Base-by-base conservation (phyloP, 805 yeast genomes). In the Teunomyces kruisii region DNA sequence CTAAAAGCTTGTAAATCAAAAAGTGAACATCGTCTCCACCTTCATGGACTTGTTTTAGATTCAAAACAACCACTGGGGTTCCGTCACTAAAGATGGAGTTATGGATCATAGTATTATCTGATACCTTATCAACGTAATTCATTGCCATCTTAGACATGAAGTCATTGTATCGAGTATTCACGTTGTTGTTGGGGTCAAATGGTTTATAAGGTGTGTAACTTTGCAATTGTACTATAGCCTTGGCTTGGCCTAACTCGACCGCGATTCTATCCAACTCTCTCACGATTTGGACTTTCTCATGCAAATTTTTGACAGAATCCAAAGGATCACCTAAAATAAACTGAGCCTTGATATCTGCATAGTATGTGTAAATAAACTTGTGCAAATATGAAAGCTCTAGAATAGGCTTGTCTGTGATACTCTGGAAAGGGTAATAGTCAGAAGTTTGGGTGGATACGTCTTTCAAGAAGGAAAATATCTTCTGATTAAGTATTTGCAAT, bases 21-120 rank as follows among this genome's bases (percentile, higher is more conserved):
- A 79, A 65, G 36, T 85, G 84, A 7, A 64, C 54, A 44, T 71
- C 75, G 42, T 59, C 55, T 4, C 67, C 60, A 31, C 79, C 67
- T 14, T 74, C 55, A 29, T 53, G 57, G 29, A 71, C 46, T 19
- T 56, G 47, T 29, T 62, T 54, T 50, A 74, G 71, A 35, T 79
- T 77, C 19, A 85, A 53, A 3, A 84, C 80, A 22, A 86, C 67
- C 15, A 83, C 74, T 1, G 94, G 95, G 0, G 80, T 64, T 10
- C 96, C 96, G 57, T 87, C 95, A 31, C 76, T 71, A 30, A 85
- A 80, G 12, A 85, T 79, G 1, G 86, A 80, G 50, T 81, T 88
- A 42, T 78, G 81, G 9, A 86, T 73, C 30, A 83, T 67, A 0
- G 74, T 68, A 10, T 64, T 54, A 12, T 78, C 79, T 16, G 68